A percentile compares a stretch with the other conserved stretches of the same genome.
phyloP scores from a whole-genome alignment of 2,329 filamentous ascomycete genomes.

The Colletotrichum musicola region DNA sequence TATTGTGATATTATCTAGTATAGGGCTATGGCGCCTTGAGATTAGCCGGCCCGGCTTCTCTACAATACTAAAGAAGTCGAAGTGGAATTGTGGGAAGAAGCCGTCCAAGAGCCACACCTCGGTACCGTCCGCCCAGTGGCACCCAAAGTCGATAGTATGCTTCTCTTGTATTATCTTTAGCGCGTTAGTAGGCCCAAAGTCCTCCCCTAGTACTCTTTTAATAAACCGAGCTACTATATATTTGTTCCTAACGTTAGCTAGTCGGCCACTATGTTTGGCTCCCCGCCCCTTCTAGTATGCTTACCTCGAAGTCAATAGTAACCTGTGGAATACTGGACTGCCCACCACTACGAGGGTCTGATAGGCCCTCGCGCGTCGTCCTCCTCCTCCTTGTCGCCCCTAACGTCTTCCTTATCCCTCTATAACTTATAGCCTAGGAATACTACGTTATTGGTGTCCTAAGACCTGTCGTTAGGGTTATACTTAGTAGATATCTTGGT shows the following conservation, averaged over 20 bases:
- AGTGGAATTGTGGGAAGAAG: constrained; percentile 12
- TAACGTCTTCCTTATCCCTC: too few species aligned
- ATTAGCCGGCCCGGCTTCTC: constrained; percentile 1
- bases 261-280: too few species aligned
- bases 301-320: neutral
- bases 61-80: constrained; percentile 16
- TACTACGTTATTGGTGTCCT: too few species aligned
- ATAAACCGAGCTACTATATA: neutral
- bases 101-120: neutral
- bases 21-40: neutral
- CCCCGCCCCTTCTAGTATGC: too few species aligned
- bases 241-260: too few species aligned
- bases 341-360: neutral
- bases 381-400: too few species aligned
- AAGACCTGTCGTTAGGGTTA: too few species aligned
- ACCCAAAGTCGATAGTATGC: constrained; percentile 1
- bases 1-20: constrained; percentile 5
- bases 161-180: constrained; percentile 6
- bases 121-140: neutral
- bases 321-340: neutral
- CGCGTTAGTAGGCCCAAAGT: neutral
- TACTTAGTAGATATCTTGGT: too few species aligned
- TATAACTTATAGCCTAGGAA: too few species aligned
- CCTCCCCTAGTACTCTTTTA: neutral
- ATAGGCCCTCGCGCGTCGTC: too few species aligned